These are phyloP conservation scores for Symbiodinium natans DNA, from an alignment of 73 alveolate species.

Conservation along the genomic window DNA sequence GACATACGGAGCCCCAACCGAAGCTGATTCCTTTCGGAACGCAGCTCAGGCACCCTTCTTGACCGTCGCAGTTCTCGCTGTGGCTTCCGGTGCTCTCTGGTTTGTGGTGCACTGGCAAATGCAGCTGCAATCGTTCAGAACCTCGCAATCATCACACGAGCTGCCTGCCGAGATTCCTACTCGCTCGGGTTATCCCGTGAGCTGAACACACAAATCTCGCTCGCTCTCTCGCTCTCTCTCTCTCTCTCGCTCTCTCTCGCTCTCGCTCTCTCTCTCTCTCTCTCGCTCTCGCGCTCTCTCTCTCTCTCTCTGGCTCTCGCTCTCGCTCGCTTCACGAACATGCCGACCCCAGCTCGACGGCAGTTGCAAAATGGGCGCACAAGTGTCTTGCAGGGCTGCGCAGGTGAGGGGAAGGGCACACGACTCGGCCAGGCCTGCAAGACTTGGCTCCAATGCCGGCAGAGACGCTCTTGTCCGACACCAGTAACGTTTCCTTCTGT, in stretches of 20 bases:
- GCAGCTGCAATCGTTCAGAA: slow-evolving; percentile 32
- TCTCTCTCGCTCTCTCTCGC: too few species aligned
- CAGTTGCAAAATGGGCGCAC: too few species aligned
- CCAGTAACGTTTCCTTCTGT: background rate
- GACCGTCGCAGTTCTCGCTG: slow-evolving; percentile 54
- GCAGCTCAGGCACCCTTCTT: slow-evolving; percentile 61
- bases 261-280: too few species aligned
- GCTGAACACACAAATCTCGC: background rate
- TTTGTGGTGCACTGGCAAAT: slow-evolving; percentile 59
- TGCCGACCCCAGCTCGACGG: too few species aligned
- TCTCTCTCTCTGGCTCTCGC: too few species aligned
- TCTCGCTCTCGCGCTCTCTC: too few species aligned
- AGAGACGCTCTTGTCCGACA: background rate
- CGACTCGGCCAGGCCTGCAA: background rate
- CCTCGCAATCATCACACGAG: background rate
- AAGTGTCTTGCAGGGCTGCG: too few species aligned
- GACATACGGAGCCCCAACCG: too few species aligned
- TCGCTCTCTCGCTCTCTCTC: too few species aligned
- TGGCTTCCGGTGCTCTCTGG: slow-evolving; percentile 72
- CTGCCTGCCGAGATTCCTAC: background rate
- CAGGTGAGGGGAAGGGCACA: too few species aligned
- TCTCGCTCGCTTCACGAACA: too few species aligned
- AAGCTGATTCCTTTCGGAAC: too few species aligned
- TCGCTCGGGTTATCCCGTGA: background rate
- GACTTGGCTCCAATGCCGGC: background rate